Percentiles rank a stretch among this genome's conserved stretches.
These are phyloP conservation scores for Fusarium burgessii DNA, from an alignment of 2,329 filamentous ascomycete species.

Conservation along the genomic window DNA sequence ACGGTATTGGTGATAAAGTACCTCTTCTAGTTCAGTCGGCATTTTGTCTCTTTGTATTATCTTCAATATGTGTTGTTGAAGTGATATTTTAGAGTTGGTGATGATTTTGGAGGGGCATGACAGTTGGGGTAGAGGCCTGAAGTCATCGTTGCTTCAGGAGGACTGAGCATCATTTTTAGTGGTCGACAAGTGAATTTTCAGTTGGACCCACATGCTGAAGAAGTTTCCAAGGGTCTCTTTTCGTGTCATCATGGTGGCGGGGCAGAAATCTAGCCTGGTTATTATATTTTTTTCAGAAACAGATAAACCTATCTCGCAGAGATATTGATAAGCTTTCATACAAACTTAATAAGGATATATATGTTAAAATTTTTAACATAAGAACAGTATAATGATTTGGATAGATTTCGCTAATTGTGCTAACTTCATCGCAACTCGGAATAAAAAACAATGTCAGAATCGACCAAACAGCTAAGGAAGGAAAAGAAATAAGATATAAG, in stretches of 20 bases:
- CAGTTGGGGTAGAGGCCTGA: slow-evolving; percentile 45
- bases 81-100: slow-evolving; percentile 37
- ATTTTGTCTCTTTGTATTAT: slow-evolving; percentile 57
- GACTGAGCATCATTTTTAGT: slow-evolving; percentile 35
- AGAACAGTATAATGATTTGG: too few relatives aligned
- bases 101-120: slow-evolving; percentile 47
- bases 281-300: slow-evolving; percentile 19
- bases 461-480: too few relatives aligned
- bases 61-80: slow-evolving; percentile 10
- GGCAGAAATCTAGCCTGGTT: slow-evolving; percentile 21
- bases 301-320: too few relatives aligned
- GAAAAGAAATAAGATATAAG: too few relatives aligned
- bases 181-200: slow-evolving; percentile 41
- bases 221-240: slow-evolving; percentile 40
- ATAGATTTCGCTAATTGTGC: too few relatives aligned
- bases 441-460: too few relatives aligned
- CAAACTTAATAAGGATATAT: not conserved
- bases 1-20: slow-evolving; percentile 49
- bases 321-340: too few relatives aligned
- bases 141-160: slow-evolving; percentile 47
- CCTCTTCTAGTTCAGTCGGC: slow-evolving; percentile 83
- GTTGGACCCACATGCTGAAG: slow-evolving; percentile 42
- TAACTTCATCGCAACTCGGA: too few relatives aligned
- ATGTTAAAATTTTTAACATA: too few relatives aligned
- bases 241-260: slow-evolving; percentile 42